phyloP scores from a whole-genome alignment of 257 asterid genomes.

The Catharanthus roseus region DNA sequence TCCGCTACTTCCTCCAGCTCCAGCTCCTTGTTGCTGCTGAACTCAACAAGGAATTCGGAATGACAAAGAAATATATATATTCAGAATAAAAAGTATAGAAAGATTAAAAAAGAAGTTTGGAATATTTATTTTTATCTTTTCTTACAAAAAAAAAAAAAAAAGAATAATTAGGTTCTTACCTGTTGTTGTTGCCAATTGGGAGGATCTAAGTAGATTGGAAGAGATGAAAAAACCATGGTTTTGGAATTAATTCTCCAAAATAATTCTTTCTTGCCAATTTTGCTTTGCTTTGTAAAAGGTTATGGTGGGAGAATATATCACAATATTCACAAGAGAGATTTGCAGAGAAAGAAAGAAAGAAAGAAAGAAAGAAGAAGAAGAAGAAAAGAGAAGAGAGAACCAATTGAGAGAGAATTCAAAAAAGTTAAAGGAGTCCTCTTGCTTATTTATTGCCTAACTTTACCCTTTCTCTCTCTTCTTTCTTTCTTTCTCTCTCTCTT shows the following conservation, averaged over 20 bases:
- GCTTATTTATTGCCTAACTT: slow-evolving; percentile 13
- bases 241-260: too few species aligned
- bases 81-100: not conserved
- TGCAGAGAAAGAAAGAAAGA: slow-evolving; percentile 8
- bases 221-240: slow-evolving; percentile 39
- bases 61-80: not conserved
- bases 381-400: slow-evolving; percentile 12
- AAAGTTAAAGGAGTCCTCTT: slow-evolving; percentile 21
- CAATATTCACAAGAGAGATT: slow-evolving; percentile 14
- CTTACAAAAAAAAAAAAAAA: not conserved
- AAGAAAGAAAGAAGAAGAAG: slow-evolving; percentile 10
- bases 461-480: not conserved
- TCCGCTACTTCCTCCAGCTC: too few species aligned
- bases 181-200: slow-evolving; percentile 38
- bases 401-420: slow-evolving; percentile 11
- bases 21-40: slow-evolving; percentile 20
- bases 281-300: too few species aligned
- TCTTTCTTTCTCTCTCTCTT: slow-evolving; percentile 6
- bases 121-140: slow-evolving; percentile 12
- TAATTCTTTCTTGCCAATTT: too few species aligned
- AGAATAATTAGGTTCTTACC: slow-evolving; percentile 4
- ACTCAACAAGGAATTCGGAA: not conserved
- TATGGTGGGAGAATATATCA: too few species aligned
- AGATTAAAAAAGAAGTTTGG: slow-evolving; percentile 3
- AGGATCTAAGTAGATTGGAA: slow-evolving; percentile 39